phyloP scores from a whole-genome alignment of 306 rosid genomes.

The Erythrophleum fordii region DNA sequence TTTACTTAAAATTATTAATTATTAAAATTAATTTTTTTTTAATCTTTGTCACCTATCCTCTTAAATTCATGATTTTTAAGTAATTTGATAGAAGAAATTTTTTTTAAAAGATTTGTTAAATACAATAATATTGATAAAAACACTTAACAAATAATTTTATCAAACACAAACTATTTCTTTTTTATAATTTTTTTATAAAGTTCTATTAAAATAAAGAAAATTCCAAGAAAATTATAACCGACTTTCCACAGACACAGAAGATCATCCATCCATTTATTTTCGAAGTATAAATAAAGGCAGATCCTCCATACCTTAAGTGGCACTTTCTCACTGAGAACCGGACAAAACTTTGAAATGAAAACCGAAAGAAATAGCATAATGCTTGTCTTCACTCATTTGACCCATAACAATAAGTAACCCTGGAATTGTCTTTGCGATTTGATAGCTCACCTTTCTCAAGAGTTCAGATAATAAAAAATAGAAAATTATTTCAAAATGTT shows the following conservation, averaged over 20 bases:
- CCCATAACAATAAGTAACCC: slow-evolving; percentile 12
- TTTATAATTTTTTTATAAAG: too few species aligned
- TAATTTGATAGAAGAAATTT: too few species aligned
- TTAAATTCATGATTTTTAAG: too few species aligned
- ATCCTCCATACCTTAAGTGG: background rate
- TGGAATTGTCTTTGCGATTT: slow-evolving; percentile 48
- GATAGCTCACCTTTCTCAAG: slow-evolving; percentile 63
- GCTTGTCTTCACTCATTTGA: slow-evolving; percentile 42
- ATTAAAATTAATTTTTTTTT: too few species aligned
- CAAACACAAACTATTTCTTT: too few species aligned
- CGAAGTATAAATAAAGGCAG: slow-evolving; percentile 12
- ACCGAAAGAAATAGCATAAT: slow-evolving; percentile 25
- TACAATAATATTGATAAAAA: too few species aligned
- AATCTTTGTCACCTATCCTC: too few species aligned
- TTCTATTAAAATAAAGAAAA: background rate
- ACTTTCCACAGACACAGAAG: background rate
- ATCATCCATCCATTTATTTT: slow-evolving; percentile 17
- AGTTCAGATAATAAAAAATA: background rate
- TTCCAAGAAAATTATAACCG: background rate
- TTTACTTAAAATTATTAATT: too few species aligned
- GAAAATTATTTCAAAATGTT: background rate
- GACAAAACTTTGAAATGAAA: slow-evolving; percentile 29
- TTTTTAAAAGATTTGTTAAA: too few species aligned
- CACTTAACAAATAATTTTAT: too few species aligned
- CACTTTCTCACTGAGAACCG: background rate